Percentiles rank a stretch among this genome's conserved stretches.
phyloP scores from a whole-genome alignment of 208 protist species.

The Wallacemonas rigidus region DNA sequence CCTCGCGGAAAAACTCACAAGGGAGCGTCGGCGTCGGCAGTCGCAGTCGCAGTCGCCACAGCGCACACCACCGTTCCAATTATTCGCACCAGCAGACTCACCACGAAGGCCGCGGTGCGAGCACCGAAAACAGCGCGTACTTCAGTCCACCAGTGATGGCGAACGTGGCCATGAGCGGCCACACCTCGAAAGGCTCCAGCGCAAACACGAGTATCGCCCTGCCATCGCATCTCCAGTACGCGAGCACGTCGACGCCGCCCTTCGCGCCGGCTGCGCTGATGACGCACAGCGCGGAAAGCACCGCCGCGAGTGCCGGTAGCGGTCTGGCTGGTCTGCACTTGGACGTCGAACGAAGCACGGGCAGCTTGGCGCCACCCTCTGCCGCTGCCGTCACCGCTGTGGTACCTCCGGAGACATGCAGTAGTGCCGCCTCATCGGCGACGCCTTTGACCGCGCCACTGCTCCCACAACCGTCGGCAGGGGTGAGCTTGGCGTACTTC shows the following conservation, averaged over 20 bases:
- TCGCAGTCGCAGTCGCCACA: background rate
- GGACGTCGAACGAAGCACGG: too few relatives aligned
- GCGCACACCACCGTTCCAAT: too few relatives aligned
- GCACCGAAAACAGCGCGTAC: background rate
- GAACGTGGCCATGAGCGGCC: background rate
- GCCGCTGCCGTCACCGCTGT: too few relatives aligned
- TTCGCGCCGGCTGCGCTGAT: background rate
- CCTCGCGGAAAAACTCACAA: too few relatives aligned
- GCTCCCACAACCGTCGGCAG: background rate
- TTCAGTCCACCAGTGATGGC: background rate
- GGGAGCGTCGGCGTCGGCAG: too few relatives aligned
- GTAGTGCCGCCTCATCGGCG: background rate
- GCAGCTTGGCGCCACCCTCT: too few relatives aligned
- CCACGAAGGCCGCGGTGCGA: background rate
- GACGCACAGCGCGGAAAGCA: background rate
- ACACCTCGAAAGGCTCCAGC: background rate
- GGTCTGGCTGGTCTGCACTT: too few relatives aligned
- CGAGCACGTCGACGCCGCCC: constrained; percentile 6
- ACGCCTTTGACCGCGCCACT: background rate
- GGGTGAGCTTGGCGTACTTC: constrained; percentile 1
- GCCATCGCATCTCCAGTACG: background rate
- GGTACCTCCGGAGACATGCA: background rate
- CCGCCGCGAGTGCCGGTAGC: background rate
- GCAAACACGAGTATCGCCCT: background rate
- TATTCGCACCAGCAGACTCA: background rate